These are phyloP conservation scores for Arachnomyces sp. DNA, from an alignment of 2,329 filamentous ascomycete species.

Conservation along the genomic window DNA sequence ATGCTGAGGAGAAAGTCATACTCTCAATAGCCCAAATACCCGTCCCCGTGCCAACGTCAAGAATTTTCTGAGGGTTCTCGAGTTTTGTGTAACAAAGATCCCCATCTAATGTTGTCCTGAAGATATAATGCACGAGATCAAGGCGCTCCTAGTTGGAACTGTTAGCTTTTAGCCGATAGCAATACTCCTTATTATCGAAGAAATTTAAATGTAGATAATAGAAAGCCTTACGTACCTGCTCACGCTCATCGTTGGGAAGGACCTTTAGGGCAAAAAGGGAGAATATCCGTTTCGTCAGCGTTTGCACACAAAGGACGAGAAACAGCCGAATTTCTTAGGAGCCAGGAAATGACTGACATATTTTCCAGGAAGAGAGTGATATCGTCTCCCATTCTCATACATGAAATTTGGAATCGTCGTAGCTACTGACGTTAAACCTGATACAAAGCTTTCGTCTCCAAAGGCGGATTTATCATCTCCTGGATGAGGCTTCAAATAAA, in stretches of 20 bases:
- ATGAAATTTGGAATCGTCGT: conserved; percentile 15
- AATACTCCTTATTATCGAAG: neutral
- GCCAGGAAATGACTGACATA: no score
- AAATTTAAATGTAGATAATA: conserved; percentile 5
- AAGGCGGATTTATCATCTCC: neutral
- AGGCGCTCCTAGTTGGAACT: conserved; percentile 1
- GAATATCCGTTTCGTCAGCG: conserved; percentile 12
- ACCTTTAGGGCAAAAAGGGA: conserved; percentile 8
- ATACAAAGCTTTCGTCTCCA: neutral
- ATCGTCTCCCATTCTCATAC: conserved; percentile 15
- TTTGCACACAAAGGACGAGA: neutral
- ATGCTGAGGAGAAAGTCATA: neutral
- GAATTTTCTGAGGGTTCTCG: conserved; percentile 29
- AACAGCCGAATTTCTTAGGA: no score
- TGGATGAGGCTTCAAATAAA: no score
- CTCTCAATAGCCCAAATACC: conserved; percentile 29
- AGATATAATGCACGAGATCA: no score
- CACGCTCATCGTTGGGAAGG: conserved; percentile 13
- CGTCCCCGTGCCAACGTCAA: conserved; percentile 44
- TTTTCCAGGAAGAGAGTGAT: conserved; percentile 8
- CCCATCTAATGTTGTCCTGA: neutral
- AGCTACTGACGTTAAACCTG: conserved; percentile 8
- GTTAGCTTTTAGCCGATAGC: conserved; percentile 5
- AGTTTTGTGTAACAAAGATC: conserved; percentile 29
- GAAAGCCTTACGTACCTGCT: conserved; percentile 10